These are phyloP conservation scores for Phalaenopsis aphrodite DNA, from an alignment of 106 monocot species.

Conservation along the genomic window DNA sequence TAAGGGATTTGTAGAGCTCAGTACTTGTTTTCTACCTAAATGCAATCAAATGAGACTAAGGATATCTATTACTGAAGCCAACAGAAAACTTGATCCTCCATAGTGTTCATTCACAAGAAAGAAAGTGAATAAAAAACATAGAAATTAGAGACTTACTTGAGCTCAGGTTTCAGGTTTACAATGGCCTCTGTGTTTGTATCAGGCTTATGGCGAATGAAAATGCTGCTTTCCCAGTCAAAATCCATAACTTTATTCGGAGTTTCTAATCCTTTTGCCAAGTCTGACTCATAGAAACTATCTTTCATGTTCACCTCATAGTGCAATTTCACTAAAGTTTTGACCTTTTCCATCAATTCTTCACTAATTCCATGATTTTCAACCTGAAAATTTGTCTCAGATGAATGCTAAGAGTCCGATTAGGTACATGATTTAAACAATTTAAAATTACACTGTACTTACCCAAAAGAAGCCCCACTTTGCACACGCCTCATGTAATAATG, in stretches of 20 bases:
- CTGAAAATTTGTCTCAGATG: constrained; percentile 14
- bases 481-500: constrained; percentile 27
- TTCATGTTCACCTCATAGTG: constrained; percentile 46
- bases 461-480: constrained; percentile 48
- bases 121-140: not conserved
- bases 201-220: constrained; percentile 41
- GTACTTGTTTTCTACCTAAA: not conserved
- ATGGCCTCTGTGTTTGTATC: constrained; percentile 22
- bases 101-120: not conserved
- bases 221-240: constrained; percentile 41
- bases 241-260: constrained; percentile 5
- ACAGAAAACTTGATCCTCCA: not conserved
- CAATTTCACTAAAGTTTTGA: constrained; percentile 28
- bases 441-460: constrained; percentile 14
- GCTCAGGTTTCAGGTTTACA: constrained; percentile 13
- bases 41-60: too few relatives aligned
- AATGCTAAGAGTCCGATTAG: not conserved
- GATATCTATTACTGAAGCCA: not conserved
- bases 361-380: constrained; percentile 52
- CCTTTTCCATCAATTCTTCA: constrained; percentile 24
- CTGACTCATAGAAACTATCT: constrained; percentile 39
- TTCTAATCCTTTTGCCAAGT: constrained; percentile 19
- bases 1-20: not conserved
- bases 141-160: constrained; percentile 25
- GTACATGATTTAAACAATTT: not conserved